These are phyloP conservation scores for Trametes cubensis DNA, from an alignment of 768 basidiomycete species.

Conservation along the genomic window DNA sequence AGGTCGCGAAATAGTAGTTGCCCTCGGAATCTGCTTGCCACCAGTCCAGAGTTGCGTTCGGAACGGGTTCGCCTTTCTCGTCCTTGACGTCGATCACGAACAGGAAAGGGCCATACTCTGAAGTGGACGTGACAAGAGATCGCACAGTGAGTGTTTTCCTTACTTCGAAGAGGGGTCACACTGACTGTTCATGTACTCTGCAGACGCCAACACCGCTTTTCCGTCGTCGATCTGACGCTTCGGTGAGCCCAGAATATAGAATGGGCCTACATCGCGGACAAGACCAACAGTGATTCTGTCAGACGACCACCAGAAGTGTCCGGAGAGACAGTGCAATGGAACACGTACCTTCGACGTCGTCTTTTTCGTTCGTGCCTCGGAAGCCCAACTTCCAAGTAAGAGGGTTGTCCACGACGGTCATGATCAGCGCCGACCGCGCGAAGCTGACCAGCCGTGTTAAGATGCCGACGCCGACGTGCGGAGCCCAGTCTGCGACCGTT, in stretches of 20 bases:
- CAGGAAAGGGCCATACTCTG: constrained; percentile 28
- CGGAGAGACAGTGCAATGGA: not conserved
- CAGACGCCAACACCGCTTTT: constrained; percentile 30
- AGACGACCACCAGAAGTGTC: not conserved
- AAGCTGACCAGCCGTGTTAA: constrained; percentile 11
- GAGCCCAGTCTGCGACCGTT: constrained; percentile 20
- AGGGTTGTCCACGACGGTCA: constrained; percentile 17
- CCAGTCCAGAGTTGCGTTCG: constrained; percentile 28
- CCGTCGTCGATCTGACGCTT: constrained; percentile 29
- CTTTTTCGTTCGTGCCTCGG: constrained; percentile 14
- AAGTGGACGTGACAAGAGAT: no score
- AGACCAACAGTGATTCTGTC: not conserved
- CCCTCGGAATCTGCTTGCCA: constrained; percentile 33
- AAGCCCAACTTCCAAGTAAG: constrained; percentile 10
- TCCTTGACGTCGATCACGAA: constrained; percentile 24
- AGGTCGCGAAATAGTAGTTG: constrained; percentile 25
- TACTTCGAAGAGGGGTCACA: no score
- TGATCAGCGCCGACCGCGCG: constrained; percentile 3
- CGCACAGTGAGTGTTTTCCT: no score
- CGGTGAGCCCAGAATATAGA: constrained; percentile 29
- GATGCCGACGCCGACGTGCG: constrained; percentile 14
- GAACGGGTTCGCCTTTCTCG: constrained; percentile 28
- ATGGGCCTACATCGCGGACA: constrained; percentile 25
- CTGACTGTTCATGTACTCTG: constrained; percentile 24
- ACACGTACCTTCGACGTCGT: constrained; percentile 22